phyloP scores from a whole-genome alignment of 225 moss, liverwort and hornwort species.

The Marchantia polymorpha region DNA sequence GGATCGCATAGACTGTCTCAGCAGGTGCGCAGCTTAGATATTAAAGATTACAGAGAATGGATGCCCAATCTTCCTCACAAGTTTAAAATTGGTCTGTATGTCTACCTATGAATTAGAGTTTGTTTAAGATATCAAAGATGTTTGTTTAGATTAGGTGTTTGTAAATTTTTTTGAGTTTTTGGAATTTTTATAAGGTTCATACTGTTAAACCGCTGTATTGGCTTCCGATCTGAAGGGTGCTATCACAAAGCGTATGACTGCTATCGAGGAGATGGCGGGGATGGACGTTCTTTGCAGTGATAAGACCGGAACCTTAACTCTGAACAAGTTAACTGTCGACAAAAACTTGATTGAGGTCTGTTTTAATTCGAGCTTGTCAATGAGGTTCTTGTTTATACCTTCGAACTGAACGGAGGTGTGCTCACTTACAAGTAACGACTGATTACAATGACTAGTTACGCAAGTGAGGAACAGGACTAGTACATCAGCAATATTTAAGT shows the following conservation, averaged over 20 bases:
- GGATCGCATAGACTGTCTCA: slow-evolving; percentile 39
- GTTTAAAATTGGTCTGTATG: too few relatives aligned
- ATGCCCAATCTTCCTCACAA: too few relatives aligned
- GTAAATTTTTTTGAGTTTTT: background rate
- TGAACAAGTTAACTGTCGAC: slow-evolving; percentile 36
- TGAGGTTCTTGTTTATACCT: too few relatives aligned
- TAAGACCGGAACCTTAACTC: slow-evolving; percentile 37
- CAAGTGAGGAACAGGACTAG: too few relatives aligned
- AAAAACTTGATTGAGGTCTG: slow-evolving; percentile 34
- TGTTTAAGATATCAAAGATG: too few relatives aligned
- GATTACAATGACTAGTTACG: too few relatives aligned
- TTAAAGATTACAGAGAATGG: background rate
- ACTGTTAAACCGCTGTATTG: background rate
- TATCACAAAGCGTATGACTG: slow-evolving; percentile 38
- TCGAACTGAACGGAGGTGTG: too few relatives aligned
- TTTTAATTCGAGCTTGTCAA: background rate
- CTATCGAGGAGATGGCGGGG: slow-evolving; percentile 44
- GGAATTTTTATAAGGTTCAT: background rate
- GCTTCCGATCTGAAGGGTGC: slow-evolving; percentile 19
- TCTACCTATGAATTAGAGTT: too few relatives aligned
- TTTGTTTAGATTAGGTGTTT: too few relatives aligned
- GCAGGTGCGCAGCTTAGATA: slow-evolving; percentile 22
- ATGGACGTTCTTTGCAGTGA: slow-evolving; percentile 45
- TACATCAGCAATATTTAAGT: too few relatives aligned
- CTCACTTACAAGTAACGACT: too few relatives aligned